Evolutionary conservation across 148 eudicot genomes (phyloP), one percentile per base, ranked within the genome.

Genomic region (Rhododendron simsii): DNA sequence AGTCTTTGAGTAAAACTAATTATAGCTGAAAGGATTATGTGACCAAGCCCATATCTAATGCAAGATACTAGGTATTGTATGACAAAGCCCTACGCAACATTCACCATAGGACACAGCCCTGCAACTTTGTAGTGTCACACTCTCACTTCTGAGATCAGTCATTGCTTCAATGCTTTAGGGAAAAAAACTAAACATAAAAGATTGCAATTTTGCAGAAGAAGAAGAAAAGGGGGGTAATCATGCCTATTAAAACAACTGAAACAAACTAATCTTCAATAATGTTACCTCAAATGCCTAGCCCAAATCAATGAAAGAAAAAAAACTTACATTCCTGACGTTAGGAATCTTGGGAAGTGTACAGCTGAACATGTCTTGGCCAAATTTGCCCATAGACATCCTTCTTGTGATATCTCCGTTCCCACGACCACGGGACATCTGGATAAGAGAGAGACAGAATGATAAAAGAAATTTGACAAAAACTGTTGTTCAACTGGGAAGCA

Each of bases 351-450:
- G 65, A 78, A 41, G 89, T 80, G 82, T 93, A 92, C 13, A 93
- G 91, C 84, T 91, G 84, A 37, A 91, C 94, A 85, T 85, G 88
- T 74, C 98, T 87, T 8, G 98, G 99, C 98, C 99, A 95, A 88
- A 92, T 95, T 90, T 93, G 93, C 81, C 99, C 99, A 78, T 90
- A 88, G 7, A 93, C 96, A 86, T 97, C 98, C 89, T 94, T 95
- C 89, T 94, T 89, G 18, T 88, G 88, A 87, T 95, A 96, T 78
- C 84, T 83, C 20, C 98, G 90, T 74, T 97, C 99, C 99, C 99
- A 97, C 4, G 98, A 95, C 99, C 98, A 97, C 0, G 99, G 99
- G 51, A 93, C 89, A 87, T 97, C 99, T 97, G 95, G 55, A 88
- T 82, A 33, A 1, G 21, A 79, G 26, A 79, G 45, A 45, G 10